Evolutionary conservation across 768 basidiomycete species (phyloP).

Genomic region (Russula lepida): DNA sequence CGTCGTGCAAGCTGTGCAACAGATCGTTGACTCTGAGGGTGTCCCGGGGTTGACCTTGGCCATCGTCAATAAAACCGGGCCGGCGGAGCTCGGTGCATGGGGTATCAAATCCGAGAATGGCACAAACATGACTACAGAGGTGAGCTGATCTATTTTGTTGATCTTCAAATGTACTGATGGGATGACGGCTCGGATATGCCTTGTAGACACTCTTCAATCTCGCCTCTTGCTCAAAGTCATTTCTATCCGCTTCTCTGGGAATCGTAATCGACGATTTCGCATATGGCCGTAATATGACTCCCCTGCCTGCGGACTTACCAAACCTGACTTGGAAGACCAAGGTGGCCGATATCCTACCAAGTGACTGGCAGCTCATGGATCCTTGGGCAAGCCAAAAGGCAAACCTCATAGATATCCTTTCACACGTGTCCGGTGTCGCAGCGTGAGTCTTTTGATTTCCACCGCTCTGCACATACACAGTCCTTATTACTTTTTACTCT

Average conservation of each 20-base stretch:
- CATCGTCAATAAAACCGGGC: conserved; percentile 1
- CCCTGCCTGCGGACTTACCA: conserved; percentile 27
- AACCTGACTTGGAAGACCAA: conserved; percentile 33
- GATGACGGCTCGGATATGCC: neutral
- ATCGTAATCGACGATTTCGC: conserved; percentile 37
- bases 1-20: neutral
- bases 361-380: conserved; percentile 35
- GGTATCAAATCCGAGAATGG: conserved; percentile 13
- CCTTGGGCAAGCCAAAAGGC: conserved; percentile 33
- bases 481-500: neutral
- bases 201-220: conserved; percentile 33
- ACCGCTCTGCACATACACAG: neutral
- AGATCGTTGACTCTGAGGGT: neutral
- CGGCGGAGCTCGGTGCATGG: conserved; percentile 11
- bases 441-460: conserved; percentile 22
- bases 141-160: neutral
- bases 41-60: conserved; percentile 11
- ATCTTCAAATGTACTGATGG: neutral
- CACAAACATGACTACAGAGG: conserved; percentile 13
- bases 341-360: conserved; percentile 30
- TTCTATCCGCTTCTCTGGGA: conserved; percentile 33
- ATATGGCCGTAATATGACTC: conserved; percentile 29
- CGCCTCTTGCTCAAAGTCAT: conserved; percentile 34
- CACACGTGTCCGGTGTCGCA: conserved; percentile 36
- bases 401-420: conserved; percentile 33